Base-by-base conservation (phyloP, 805 yeast species). In the Suhomyces canberraensis region DNA sequence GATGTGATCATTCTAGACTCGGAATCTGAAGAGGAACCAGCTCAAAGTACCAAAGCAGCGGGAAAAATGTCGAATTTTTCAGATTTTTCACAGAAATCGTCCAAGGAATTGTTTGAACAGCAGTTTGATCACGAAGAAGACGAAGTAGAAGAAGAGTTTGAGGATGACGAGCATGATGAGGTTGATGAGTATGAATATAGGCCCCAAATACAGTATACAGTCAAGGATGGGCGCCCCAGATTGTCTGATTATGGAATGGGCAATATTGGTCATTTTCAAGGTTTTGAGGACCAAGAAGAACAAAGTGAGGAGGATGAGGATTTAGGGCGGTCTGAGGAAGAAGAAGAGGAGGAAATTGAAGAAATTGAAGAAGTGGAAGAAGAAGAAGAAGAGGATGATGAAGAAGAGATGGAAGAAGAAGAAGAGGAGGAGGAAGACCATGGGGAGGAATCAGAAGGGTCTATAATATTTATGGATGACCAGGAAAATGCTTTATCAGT, bases 91-190 rank as follows among this genome's bases (percentile, higher is more conserved):
- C n/a, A n/a, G 22, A 20, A 20, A 20, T 20, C 22, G 9, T 27
- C 29, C 29, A 27, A 11, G 13, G 26, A 24, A n/a, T 24, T 24
- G 26, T 24, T 24, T n/a, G 26, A 8, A 4, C 28, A 31, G 4
- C 26, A 31, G 3, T 27, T 16, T 3, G 32, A 20, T 11, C 16
- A 22, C 4, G 30, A n/a, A 14, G 22, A 22, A 3, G 37, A 27
- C 11, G 39, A 29, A 16, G 33, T 17, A 11, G 29, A 18, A 17
- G 35, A 25, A 3, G 35, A 27, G 6, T 33, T 16, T 22, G 33
- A 16, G 22, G 21, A 24, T 11, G 33, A 30, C 6, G 33, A 18
- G 11, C 25, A 11, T n/a, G 33, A 21, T 4, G 33, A 18, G 20
- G 33, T 11, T 16, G 33, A 30, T 9, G 26, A 11, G 16, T 16